phyloP scores from a whole-genome alignment of 352 stramenopile species.

The Globisporangium irregulare region DNA sequence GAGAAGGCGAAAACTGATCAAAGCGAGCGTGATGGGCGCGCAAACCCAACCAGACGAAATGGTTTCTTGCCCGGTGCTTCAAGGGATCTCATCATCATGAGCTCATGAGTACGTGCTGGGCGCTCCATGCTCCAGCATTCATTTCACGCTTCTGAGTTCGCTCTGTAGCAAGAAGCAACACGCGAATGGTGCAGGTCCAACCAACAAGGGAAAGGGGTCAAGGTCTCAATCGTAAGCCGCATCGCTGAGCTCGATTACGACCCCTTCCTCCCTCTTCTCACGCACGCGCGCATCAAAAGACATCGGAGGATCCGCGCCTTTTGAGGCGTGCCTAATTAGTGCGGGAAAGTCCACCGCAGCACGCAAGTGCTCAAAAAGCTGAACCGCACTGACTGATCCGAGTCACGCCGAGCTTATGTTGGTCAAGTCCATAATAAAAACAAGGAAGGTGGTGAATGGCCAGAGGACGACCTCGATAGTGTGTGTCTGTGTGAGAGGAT shows the following conservation, averaged over 20 bases:
- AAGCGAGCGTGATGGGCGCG: not conserved
- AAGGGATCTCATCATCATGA: not conserved
- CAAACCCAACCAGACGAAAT: not conserved
- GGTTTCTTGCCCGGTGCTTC: not conserved
- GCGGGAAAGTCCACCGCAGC: not conserved
- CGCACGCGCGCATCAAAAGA: not conserved
- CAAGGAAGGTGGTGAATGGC: too few relatives aligned
- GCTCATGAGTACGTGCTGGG: not conserved
- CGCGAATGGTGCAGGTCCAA: not conserved
- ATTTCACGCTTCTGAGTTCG: not conserved
- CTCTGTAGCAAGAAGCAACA: not conserved
- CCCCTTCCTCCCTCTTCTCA: too few relatives aligned
- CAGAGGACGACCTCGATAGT: too few relatives aligned
- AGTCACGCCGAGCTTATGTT: not conserved
- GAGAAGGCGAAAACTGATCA: not conserved
- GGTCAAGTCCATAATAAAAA: not conserved
- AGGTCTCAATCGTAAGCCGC: not conserved
- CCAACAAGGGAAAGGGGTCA: not conserved
- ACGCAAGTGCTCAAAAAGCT: not conserved
- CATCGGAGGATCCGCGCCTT: too few relatives aligned
- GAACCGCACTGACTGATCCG: not conserved
- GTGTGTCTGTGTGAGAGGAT: too few relatives aligned
- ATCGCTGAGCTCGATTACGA: not conserved
- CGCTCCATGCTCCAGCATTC: not conserved
- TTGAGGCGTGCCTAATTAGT: not conserved